These are phyloP conservation scores for Mollisiaceae sp. DNA, from an alignment of 2,329 filamentous ascomycete species.

Conservation along the genomic window DNA sequence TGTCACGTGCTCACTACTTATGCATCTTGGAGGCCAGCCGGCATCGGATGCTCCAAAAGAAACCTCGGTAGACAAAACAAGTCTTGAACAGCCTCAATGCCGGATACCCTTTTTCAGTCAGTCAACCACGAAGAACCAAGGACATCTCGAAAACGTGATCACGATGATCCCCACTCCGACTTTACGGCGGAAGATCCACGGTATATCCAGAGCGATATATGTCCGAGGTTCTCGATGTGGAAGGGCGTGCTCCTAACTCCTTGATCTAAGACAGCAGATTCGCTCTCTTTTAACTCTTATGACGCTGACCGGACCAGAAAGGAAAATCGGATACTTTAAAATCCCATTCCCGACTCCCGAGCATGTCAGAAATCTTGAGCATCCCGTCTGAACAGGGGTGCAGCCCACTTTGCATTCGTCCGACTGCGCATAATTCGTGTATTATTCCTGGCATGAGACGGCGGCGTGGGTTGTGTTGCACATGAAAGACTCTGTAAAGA, in stretches of 20 bases:
- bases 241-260: not conserved
- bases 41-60: not conserved
- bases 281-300: not conserved
- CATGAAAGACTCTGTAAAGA: slow-evolving; percentile 11
- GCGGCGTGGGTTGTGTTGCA: slow-evolving; percentile 11
- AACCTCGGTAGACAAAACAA: not conserved
- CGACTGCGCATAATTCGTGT: slow-evolving; percentile 9
- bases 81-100: not conserved
- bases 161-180: not conserved
- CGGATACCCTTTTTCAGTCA: not conserved
- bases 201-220: not conserved
- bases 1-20: not conserved
- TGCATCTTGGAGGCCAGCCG: not conserved
- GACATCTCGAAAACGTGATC: slow-evolving; percentile 4
- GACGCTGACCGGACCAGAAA: not conserved
- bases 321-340: not conserved
- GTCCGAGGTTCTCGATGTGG: not conserved
- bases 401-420: slow-evolving; percentile 20
- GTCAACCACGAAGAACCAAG: not conserved
- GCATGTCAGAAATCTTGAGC: slow-evolving; percentile 1
- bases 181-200: slow-evolving; percentile 1
- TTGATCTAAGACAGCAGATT: not conserved
- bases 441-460: slow-evolving; percentile 10
- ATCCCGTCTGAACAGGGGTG: slow-evolving; percentile 13
- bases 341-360: slow-evolving; percentile 1